Evolutionary conservation across 2,329 filamentous ascomycete genomes (phyloP), one percentile per base, ranked within the genome.

Genomic region (Aphanoascus verrucosus): DNA sequence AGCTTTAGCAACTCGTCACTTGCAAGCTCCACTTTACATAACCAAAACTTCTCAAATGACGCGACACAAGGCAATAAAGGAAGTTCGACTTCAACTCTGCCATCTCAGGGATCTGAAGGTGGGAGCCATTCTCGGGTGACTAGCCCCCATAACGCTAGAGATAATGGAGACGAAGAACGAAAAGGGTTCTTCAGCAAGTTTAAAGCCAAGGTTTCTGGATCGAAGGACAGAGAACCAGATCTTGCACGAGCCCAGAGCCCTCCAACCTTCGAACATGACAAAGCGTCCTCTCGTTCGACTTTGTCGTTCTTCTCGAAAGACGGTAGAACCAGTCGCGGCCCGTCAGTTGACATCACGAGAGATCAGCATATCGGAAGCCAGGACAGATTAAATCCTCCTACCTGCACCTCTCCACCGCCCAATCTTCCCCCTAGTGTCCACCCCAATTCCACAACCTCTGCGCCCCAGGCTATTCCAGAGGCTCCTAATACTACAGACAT

Each of bases 1-100:
- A 81, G 83, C 59, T 74, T 77, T 56, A 88, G 84, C 65, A 81
- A 77, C 19, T 84, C 80, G 42, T 86, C 85, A 0, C 72, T 88
- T 46, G 81, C 81, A 15, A 88, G 84, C 62, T 78, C 76, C 11
- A 66, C 62, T 54, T 69, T 73, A 53, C 71, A 69, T 5, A 66
- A 70, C 55, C 72, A 74, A 55, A 75, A 71, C 56, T 71, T 71
- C 8, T 66, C 69, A 2, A 70, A 69, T n/a, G 73, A 72, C 32
- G 68, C 72, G 43, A 68, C 69, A 49, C 60, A 69, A 45, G 68
- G 70, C 37, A 62, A 60, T 17, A 62, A 64, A 31, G 71, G 73
- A 42, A 61, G 65, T 6, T 64, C 66, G 12, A 56, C 61, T 7
- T 40, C 37, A n/a, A 52, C 48, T 14, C 54, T 62, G 14, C 54